Percentiles rank a stretch among this genome's conserved stretches.
phyloP scores from a whole-genome alignment of 495 filamentous ascomycete species.

The Emericellopsis terricola region DNA sequence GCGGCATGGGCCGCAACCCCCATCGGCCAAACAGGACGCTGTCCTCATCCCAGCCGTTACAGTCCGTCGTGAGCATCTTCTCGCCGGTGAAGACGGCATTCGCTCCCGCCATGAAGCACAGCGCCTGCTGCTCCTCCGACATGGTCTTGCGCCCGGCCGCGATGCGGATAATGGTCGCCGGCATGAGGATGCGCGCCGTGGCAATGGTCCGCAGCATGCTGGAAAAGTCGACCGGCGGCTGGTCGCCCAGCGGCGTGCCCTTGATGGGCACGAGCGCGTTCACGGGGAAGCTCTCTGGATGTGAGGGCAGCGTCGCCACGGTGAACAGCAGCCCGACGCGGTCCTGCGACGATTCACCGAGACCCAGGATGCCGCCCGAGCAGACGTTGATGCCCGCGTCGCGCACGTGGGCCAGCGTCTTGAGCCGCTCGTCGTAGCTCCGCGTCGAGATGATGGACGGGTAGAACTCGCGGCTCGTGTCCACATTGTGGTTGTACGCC shows the following conservation, averaged over 20 bases:
- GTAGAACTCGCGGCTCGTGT: conserved; percentile 75
- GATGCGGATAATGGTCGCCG: conserved; percentile 61
- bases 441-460: conserved; percentile 64
- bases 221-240: conserved; percentile 50
- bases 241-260: conserved; percentile 62
- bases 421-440: conserved; percentile 65
- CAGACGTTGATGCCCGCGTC: conserved; percentile 76
- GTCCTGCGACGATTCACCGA: conserved; percentile 59
- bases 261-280: conserved; percentile 76
- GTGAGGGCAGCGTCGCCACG: conserved; percentile 50
- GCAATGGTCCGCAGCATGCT: conserved; percentile 58
- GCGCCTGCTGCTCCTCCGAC: conserved; percentile 63
- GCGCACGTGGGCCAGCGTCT: conserved; percentile 55
- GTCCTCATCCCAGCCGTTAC: conserved; percentile 78
- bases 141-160: conserved; percentile 65
- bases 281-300: conserved; percentile 73
- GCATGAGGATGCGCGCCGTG: conserved; percentile 61
- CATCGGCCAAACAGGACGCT: conserved; percentile 58
- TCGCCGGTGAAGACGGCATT: conserved; percentile 84
- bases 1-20: conserved; percentile 50
- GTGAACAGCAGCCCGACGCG: conserved; percentile 66
- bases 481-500: conserved; percentile 81
- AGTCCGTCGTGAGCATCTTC: conserved; percentile 81
- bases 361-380: conserved; percentile 62
- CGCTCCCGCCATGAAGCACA: conserved; percentile 72